These are phyloP conservation scores for Pleurotus eryngii DNA, from an alignment of 768 basidiomycete genomes.

Conservation along the genomic window DNA sequence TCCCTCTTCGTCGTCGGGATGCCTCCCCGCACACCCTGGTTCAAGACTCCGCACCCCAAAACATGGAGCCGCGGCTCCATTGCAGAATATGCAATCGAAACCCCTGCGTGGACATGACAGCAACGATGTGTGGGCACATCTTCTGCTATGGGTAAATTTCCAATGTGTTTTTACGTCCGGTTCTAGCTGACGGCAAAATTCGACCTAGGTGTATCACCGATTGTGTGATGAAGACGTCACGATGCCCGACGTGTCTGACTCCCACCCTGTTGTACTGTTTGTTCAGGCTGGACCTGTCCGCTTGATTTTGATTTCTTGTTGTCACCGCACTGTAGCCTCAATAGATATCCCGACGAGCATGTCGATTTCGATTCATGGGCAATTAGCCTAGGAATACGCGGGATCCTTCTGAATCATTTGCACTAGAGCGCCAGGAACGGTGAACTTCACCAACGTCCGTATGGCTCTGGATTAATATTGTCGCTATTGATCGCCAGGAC, in stretches of 20 bases:
- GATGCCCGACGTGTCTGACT: constrained; percentile 50
- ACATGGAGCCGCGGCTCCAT: constrained; percentile 28
- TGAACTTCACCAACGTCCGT: too few relatives aligned
- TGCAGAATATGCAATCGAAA: constrained; percentile 49
- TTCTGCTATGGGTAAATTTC: constrained; percentile 52
- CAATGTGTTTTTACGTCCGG: neutral
- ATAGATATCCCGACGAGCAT: too few relatives aligned
- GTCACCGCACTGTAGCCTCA: too few relatives aligned
- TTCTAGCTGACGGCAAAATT: too few relatives aligned
- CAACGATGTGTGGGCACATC: constrained; percentile 61
- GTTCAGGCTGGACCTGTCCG: constrained; percentile 44
- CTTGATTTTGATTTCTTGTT: neutral
- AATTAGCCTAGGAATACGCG: too few relatives aligned
- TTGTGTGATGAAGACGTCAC: constrained; percentile 39
- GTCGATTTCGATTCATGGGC: too few relatives aligned
- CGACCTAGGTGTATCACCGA: constrained; percentile 41
- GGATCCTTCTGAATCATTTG: too few relatives aligned
- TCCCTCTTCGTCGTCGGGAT: too few relatives aligned
- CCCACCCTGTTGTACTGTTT: constrained; percentile 53
- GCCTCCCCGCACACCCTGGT: neutral
- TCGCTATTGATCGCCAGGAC: too few relatives aligned
- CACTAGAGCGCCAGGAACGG: too few relatives aligned
- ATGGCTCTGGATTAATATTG: too few relatives aligned
- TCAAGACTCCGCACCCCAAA: neutral
- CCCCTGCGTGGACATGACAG: constrained; percentile 50